Base-by-base conservation (phyloP, 2,329 filamentous ascomycete genomes). In the Xylaria hypoxylon region DNA sequence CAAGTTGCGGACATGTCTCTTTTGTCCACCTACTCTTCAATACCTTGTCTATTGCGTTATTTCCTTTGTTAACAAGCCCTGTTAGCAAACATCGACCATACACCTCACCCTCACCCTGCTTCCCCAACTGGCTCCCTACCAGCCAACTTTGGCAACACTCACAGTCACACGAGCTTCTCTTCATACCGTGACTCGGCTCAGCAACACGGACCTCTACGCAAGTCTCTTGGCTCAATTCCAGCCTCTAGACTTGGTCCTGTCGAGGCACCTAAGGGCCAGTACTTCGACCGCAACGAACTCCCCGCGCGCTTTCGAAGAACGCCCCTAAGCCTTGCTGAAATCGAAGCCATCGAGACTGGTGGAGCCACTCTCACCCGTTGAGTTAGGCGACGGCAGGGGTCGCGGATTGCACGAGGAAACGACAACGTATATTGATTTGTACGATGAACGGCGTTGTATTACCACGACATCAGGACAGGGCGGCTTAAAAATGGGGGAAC, bases 331-430 rank as follows among this genome's bases (percentile, higher is more conserved):
- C 81, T 90, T 73, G 89, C 90, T 48, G 96, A 99, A 87, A 99
- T 99, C 67, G 96, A 98, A 80, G 94, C 94, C 24, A 87, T 99
- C 76, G 94, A 97, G 87, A 96, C 93, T 62, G 96, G 94, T 62
- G 96, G 96, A 64, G 96, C 95, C 38, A 81, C 85, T 40, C 77
- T 85, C 63, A 80, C 85, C 70, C 81, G 82, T 69, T 87, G 77
- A 82, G 67, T 35, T 48, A 1, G 19, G 17, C 45, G 15, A 22
- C 2, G 45, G 19, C n/a, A 7, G 10, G 47, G 33, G 38, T 47
- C 19, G 48, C 24, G 11, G 56, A 31, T 44, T 50, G 45, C 33
- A 45, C 28, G 44, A 59, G 51, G 52, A 31, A 64, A 67, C 22
- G 52, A 62, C 56, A 42, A 52, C 42, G 38, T 56, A 60, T 63